phyloP scores from a whole-genome alignment of 208 protist species.

The Wallacemonas collosoma region DNA sequence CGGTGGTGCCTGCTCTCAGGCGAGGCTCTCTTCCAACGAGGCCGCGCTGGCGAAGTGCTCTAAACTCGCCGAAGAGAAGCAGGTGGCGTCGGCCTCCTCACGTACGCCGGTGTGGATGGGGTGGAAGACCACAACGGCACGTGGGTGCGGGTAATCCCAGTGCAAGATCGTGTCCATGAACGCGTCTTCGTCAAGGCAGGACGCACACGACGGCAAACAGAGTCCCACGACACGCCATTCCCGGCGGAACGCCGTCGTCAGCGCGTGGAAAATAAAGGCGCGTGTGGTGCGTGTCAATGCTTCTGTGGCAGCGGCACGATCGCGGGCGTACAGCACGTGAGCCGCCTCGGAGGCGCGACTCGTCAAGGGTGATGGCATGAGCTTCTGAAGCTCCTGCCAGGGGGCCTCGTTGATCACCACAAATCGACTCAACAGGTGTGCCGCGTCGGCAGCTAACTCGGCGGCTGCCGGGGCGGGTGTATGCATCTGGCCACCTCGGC shows the following conservation, averaged over 20 bases:
- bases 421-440: background rate
- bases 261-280: slow-evolving; percentile 26
- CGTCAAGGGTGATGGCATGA: background rate
- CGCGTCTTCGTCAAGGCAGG: slow-evolving; percentile 27
- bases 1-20: background rate
- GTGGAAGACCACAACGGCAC: slow-evolving; percentile 30
- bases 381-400: slow-evolving; percentile 1
- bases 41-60: background rate
- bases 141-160: slow-evolving; percentile 29
- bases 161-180: slow-evolving; percentile 40
- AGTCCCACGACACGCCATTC: slow-evolving; percentile 31
- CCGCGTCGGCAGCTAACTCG: background rate
- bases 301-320: background rate
- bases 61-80: background rate
- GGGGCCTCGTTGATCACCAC: slow-evolving; percentile 11
- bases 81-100: background rate
- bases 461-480: too few species aligned
- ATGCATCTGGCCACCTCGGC: background rate
- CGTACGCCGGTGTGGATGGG: background rate
- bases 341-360: background rate
- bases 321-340: background rate
- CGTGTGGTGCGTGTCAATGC: slow-evolving; percentile 13
- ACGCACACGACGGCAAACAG: slow-evolving; percentile 4
- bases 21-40: slow-evolving; percentile 9
- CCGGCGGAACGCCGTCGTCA: slow-evolving; percentile 26